phyloP scores from a whole-genome alignment of 495 filamentous ascomycete species.

The Podospora pseudoanserina region DNA sequence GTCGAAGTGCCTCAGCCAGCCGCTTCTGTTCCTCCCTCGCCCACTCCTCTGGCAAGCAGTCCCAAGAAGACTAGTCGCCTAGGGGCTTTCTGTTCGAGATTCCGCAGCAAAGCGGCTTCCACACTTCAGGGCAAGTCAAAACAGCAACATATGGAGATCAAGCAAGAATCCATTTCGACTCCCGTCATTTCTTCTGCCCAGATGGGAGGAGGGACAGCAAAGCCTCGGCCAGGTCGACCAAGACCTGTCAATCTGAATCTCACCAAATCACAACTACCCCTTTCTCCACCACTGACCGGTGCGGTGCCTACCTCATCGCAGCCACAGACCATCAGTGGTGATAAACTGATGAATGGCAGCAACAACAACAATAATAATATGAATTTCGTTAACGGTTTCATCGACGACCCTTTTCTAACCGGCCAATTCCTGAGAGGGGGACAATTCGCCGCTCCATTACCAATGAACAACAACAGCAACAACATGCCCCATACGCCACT shows the following conservation, averaged over 20 bases:
- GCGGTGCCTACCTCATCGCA: conserved; percentile 22
- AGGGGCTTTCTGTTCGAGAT: conserved; percentile 25
- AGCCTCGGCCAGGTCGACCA: conserved; percentile 4
- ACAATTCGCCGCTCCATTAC: conserved; percentile 7
- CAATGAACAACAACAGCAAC: conserved; percentile 1
- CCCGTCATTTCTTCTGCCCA: conserved; percentile 25
- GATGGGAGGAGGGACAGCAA: conserved; percentile 19
- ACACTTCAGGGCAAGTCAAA: conserved; percentile 19
- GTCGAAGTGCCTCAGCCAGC: conserved; percentile 25
- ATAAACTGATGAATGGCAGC: not conserved
- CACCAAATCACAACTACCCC: conserved; percentile 22
- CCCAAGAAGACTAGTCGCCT: conserved; percentile 30
- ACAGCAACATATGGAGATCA: conserved; percentile 14
- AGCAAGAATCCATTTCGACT: not conserved
- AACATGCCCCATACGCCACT: conserved; percentile 32
- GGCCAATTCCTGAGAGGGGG: conserved; percentile 17
- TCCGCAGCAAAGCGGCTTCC: conserved; percentile 31
- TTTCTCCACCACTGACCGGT: conserved; percentile 38
- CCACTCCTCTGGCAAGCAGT: conserved; percentile 22
- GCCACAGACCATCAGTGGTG: conserved; percentile 6
- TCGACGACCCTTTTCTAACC: conserved; percentile 40
- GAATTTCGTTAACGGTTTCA: conserved; percentile 30
- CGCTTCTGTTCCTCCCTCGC: conserved; percentile 29
- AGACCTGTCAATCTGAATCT: conserved; percentile 19
- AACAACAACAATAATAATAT: conserved; percentile 5